Percentiles rank a stretch among this genome's conserved stretches.
Evolutionary conservation across 768 basidiomycete species (phyloP).

Genomic region (Lactarius trivialis): DNA sequence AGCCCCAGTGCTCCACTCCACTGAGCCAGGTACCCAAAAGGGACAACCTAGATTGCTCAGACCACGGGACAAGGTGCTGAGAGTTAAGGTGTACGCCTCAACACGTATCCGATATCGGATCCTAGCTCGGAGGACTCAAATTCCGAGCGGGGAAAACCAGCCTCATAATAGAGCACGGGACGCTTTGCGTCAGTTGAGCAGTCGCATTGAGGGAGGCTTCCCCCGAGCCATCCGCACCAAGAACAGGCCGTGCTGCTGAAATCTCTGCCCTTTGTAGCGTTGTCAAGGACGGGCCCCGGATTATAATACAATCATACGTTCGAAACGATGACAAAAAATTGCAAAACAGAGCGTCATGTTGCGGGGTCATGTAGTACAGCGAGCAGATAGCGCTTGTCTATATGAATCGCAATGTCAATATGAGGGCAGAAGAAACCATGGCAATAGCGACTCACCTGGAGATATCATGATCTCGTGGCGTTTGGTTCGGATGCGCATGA

Average conservation of each 20-base stretch:
- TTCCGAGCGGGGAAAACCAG: constrained; percentile 9
- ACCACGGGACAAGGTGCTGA: constrained; percentile 3
- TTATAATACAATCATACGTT: background rate
- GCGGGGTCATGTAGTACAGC: constrained; percentile 76
- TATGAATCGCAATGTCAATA: background rate
- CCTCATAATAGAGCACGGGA: background rate
- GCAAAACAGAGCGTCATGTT: constrained; percentile 8
- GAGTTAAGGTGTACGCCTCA: constrained; percentile 10
- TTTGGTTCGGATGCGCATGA: constrained; percentile 87
- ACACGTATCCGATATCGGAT: constrained; percentile 14
- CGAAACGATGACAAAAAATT: background rate
- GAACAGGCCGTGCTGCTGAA: background rate
- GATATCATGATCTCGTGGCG: constrained; percentile 93
- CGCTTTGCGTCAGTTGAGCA: background rate
- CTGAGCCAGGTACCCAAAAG: constrained; percentile 6
- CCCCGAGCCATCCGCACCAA: constrained; percentile 2
- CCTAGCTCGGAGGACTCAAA: constrained; percentile 2
- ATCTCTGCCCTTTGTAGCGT: background rate
- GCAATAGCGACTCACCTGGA: constrained; percentile 52
- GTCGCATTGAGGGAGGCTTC: background rate
- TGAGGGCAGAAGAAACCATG: background rate
- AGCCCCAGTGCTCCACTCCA: background rate
- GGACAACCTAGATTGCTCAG: constrained; percentile 1
- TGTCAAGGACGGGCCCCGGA: background rate
- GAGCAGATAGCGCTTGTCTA: constrained; percentile 75